phyloP scores from a whole-genome alignment of 192 early-diverging fungal species.

The Gryganskiella cystojenkinii region DNA sequence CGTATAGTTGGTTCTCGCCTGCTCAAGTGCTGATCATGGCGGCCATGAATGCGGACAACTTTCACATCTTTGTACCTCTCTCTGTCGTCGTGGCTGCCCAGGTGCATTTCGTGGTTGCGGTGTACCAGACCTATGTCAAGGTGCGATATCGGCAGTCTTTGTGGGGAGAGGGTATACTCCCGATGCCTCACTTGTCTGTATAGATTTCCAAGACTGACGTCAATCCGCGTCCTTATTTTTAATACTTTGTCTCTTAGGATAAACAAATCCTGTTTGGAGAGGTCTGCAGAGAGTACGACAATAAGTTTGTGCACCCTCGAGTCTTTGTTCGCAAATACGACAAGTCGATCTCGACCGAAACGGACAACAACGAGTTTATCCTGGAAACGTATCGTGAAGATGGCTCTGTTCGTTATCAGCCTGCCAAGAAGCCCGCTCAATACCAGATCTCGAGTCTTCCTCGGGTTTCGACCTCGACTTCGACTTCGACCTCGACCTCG shows the following conservation, averaged over 20 bases:
- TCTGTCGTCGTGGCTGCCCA: constrained; percentile 61
- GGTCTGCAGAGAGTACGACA: constrained; percentile 70
- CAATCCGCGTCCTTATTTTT: constrained; percentile 38
- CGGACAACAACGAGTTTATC: constrained; percentile 11
- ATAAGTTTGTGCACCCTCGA: constrained; percentile 69
- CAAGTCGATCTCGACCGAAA: constrained; percentile 40
- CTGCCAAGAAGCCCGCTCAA: not conserved
- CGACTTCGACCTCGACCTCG: no score
- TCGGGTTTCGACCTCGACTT: not conserved
- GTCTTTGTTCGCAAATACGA: constrained; percentile 69
- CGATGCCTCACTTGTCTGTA: not conserved
- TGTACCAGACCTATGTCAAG: constrained; percentile 38
- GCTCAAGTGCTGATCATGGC: constrained; percentile 66
- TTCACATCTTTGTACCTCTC: constrained; percentile 65
- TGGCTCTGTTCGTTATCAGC: not conserved
- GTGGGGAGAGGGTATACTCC: not conserved
- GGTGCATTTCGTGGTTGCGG: constrained; percentile 51
- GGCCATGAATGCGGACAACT: constrained; percentile 62
- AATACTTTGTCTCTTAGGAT: constrained; percentile 63
- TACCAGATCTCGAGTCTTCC: not conserved
- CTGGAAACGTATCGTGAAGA: not conserved
- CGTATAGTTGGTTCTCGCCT: constrained; percentile 75
- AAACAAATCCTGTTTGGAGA: constrained; percentile 69
- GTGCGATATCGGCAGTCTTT: not conserved
- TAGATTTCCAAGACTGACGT: not conserved